Conservation (phyloP, 2,329 filamentous ascomycete genomes). For the Elsinoe fawcettii region DNA sequence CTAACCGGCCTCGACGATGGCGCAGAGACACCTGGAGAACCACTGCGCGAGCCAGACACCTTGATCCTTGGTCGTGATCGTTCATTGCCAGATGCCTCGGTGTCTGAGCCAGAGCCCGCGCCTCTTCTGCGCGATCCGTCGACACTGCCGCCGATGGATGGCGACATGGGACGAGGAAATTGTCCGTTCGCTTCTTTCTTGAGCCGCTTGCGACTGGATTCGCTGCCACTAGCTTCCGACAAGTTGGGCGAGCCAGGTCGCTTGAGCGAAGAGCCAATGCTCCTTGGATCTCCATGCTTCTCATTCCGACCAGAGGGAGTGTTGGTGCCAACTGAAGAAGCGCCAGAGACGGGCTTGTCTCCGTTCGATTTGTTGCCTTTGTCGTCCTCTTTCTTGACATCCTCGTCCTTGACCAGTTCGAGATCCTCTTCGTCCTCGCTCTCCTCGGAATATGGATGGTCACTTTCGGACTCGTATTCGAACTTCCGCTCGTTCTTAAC, state of each 20-base stretch:
- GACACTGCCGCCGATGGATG: conserved; percentile 4
- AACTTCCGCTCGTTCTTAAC: conserved; percentile 79
- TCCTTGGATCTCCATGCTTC: conserved; percentile 43
- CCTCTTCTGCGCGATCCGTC: conserved; percentile 19
- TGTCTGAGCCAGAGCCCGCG: conserved; percentile 61
- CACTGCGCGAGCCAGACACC: conserved; percentile 34
- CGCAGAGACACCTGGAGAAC: conserved; percentile 6
- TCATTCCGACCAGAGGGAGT: conserved; percentile 54
- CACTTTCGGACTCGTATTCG: conserved; percentile 60
- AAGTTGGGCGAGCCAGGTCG: conserved; percentile 77
- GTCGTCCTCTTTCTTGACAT: conserved; percentile 48
- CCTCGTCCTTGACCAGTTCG: conserved; percentile 52
- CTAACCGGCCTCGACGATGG: conserved; percentile 29
- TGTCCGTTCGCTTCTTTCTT: conserved; percentile 47
- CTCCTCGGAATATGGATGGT: conserved; percentile 21
- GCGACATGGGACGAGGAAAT: conserved; percentile 28
- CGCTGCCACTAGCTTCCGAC: conserved; percentile 87
- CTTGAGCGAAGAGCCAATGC: conserved; percentile 55
- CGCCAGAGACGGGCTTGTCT: conserved; percentile 43
- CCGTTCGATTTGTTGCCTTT: conserved; percentile 40
- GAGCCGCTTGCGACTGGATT: conserved; percentile 62
- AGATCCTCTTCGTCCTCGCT: conserved; percentile 58
- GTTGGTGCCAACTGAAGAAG: conserved; percentile 62
- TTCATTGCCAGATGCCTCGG: conserved; percentile 57
- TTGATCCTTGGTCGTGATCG: conserved; percentile 51